Conservation (phyloP, 2,329 filamentous ascomycete species). For the Microdochium nivale region DNA sequence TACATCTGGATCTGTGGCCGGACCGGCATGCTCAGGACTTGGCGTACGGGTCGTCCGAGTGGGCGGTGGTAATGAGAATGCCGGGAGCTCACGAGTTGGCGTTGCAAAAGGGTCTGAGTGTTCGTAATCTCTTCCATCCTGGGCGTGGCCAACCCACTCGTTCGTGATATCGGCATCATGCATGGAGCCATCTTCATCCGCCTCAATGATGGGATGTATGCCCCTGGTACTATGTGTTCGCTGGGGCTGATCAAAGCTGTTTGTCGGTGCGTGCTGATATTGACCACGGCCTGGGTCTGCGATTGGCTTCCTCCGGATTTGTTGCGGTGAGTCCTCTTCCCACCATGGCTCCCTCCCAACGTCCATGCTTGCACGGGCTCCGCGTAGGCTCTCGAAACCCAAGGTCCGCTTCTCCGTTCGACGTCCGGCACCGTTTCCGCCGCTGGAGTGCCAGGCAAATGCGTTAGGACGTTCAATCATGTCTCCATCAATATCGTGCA, state of each 20-base stretch:
- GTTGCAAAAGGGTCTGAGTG: constrained; percentile 43
- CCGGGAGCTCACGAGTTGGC: constrained; percentile 21
- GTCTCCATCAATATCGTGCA: constrained; percentile 31
- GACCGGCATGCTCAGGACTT: constrained; percentile 27
- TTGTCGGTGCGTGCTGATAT: constrained; percentile 22
- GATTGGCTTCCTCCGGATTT: constrained; percentile 16
- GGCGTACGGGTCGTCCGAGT: constrained; percentile 26
- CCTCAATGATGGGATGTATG: constrained; percentile 52
- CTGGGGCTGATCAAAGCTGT: constrained; percentile 18
- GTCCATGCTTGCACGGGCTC: constrained; percentile 15
- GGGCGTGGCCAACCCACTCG: constrained; percentile 11
- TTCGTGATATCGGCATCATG: constrained; percentile 19
- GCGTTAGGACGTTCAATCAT: constrained; percentile 33
- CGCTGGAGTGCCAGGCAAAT: constrained; percentile 37
- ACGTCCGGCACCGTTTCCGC: constrained; percentile 20
- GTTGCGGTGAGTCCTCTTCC: constrained; percentile 11
- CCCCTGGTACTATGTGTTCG: constrained; percentile 10
- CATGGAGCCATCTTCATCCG: constrained; percentile 39
- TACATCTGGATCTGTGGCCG: constrained; percentile 39
- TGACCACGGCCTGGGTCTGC: constrained; percentile 23
- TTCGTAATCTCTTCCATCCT: neutral
- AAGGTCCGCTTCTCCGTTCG: constrained; percentile 22
- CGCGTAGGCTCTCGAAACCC: constrained; percentile 42
- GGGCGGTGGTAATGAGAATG: constrained; percentile 18
- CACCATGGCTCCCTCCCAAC: constrained; percentile 16